These are phyloP conservation scores for Phlegmacium glaucopus DNA, from an alignment of 768 basidiomycete species.

Conservation along the genomic window DNA sequence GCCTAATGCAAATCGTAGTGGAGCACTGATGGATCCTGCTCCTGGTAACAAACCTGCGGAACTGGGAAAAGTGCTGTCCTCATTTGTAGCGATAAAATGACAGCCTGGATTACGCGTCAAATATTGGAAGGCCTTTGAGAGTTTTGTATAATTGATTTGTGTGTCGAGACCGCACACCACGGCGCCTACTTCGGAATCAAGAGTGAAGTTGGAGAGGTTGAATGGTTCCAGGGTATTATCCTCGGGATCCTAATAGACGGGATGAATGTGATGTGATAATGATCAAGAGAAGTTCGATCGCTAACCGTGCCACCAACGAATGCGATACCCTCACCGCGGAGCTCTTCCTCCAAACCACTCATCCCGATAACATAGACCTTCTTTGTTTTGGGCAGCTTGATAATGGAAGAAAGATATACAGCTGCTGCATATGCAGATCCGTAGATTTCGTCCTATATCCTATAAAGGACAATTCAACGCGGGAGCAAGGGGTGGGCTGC, in stretches of 20 bases:
- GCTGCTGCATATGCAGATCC: slow-evolving; percentile 82
- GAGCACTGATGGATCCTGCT: slow-evolving; percentile 80
- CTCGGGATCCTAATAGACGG: slow-evolving; percentile 62
- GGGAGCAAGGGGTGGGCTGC: slow-evolving; percentile 3
- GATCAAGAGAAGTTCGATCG: slow-evolving; percentile 3
- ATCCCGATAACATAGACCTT: slow-evolving; percentile 96
- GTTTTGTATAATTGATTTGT: slow-evolving; percentile 88
- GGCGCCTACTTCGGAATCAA: slow-evolving; percentile 81
- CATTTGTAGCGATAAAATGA: slow-evolving; percentile 87
- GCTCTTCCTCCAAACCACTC: slow-evolving; percentile 88
- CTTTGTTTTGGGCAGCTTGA: slow-evolving; percentile 87
- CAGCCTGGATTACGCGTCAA: slow-evolving; percentile 77
- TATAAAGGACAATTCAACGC: not conserved
- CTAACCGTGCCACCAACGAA: slow-evolving; percentile 83
- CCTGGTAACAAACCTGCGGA: slow-evolving; percentile 75
- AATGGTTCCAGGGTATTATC: slow-evolving; percentile 77
- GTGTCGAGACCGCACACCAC: slow-evolving; percentile 94
- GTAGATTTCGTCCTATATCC: slow-evolving; percentile 90
- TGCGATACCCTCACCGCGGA: slow-evolving; percentile 80
- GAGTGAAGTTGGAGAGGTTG: slow-evolving; percentile 60
- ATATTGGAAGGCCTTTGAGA: slow-evolving; percentile 90
- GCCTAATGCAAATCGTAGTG: slow-evolving; percentile 70
- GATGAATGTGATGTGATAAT: slow-evolving; percentile 3
- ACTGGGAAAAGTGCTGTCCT: slow-evolving; percentile 87
- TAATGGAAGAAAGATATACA: slow-evolving; percentile 80